These are phyloP conservation scores for Bonnemaisonia californica DNA, from an alignment of 31 red algal genomes.

Conservation along the genomic window DNA sequence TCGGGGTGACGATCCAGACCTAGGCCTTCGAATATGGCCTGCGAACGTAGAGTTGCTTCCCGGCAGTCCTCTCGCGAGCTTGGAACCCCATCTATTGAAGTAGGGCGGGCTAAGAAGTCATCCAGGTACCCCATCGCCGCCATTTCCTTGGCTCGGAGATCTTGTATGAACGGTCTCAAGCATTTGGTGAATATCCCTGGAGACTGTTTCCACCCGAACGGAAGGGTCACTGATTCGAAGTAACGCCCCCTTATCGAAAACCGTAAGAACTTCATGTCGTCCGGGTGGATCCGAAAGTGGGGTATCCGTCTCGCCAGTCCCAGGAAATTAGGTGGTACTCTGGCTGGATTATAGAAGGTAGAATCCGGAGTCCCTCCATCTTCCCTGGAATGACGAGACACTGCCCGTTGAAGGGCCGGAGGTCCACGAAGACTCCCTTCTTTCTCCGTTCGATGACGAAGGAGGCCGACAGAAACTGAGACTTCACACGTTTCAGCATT, in stretches of 20 bases:
- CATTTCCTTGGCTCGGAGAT: background rate
- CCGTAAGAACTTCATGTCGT: background rate
- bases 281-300: background rate
- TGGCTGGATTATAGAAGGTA: background rate
- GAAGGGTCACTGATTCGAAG: background rate
- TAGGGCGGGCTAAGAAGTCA: background rate
- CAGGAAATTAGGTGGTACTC: background rate
- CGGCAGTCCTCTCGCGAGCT: background rate
- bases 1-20: background rate
- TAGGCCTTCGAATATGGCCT: background rate
- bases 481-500: too few species aligned
- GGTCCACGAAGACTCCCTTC: background rate
- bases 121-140: background rate
- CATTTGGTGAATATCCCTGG: background rate
- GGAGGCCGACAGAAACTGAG: background rate
- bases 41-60: background rate
- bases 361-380: background rate
- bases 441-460: background rate
- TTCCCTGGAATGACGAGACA: background rate
- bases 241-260: background rate
- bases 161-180: background rate
- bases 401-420: background rate
- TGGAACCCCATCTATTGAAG: background rate
- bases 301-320: conserved; percentile 5
- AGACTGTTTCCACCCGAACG: background rate